A percentile compares a stretch with the other conserved stretches of the same genome.
phyloP scores from a whole-genome alignment of 371 early-diverging fungal species.

The Choanephora cucurbitarum region DNA sequence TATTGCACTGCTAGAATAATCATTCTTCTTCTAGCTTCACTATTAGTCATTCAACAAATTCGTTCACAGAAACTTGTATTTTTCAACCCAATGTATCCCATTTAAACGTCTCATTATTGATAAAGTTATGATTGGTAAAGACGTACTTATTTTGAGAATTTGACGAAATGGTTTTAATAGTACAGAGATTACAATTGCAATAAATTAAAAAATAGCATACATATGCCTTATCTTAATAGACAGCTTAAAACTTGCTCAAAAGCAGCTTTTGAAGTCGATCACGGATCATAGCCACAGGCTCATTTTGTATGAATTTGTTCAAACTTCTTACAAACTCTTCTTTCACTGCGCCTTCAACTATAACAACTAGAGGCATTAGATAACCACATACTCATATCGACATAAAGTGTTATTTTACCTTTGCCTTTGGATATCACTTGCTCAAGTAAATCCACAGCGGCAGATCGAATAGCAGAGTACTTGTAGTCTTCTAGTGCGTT shows the following conservation, averaged over 20 bases:
- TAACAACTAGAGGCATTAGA: too few relatives aligned
- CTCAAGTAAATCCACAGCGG: constrained; percentile 40
- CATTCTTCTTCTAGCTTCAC: too few relatives aligned
- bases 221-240: neutral
- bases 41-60: too few relatives aligned
- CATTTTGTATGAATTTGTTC: constrained; percentile 15
- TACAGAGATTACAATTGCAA: too few relatives aligned
- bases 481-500: constrained; percentile 38
- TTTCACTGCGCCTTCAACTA: constrained; percentile 24
- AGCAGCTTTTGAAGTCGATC: constrained; percentile 27
- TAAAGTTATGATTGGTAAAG: too few relatives aligned
- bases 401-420: constrained; percentile 25
- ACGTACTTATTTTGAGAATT: too few relatives aligned
- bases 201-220: neutral
- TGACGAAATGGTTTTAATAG: too few relatives aligned
- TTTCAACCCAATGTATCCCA: too few relatives aligned
- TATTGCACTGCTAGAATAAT: too few relatives aligned
- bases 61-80: too few relatives aligned
- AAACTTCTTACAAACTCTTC: constrained; percentile 6
- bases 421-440: constrained; percentile 3
- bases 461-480: constrained; percentile 51
- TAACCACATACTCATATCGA: too few relatives aligned
- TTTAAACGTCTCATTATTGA: too few relatives aligned
- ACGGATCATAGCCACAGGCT: constrained; percentile 25
- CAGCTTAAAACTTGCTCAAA: constrained; percentile 12